These are phyloP conservation scores for Cytospora chrysosperma DNA, from an alignment of 2,329 filamentous ascomycete species.

Conservation along the genomic window DNA sequence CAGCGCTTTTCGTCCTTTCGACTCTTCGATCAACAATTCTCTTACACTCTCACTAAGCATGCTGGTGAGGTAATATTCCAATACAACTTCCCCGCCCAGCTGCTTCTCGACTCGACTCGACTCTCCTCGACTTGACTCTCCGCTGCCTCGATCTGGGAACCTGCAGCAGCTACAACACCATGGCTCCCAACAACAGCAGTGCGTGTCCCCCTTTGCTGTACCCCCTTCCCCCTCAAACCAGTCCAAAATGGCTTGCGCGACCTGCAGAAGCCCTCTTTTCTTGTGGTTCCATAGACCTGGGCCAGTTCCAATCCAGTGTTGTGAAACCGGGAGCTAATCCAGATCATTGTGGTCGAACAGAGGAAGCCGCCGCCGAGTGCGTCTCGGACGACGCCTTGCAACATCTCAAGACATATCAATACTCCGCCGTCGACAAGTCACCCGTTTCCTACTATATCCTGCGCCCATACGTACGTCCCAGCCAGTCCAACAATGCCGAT, in stretches of 20 bases:
- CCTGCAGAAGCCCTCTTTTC: background rate
- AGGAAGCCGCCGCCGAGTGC: constrained; percentile 63
- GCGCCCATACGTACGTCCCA: constrained; percentile 79
- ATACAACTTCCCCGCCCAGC: background rate
- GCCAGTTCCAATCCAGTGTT: constrained; percentile 12
- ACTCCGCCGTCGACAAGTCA: constrained; percentile 95
- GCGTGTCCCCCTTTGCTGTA: constrained; percentile 6
- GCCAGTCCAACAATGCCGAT: constrained; percentile 4
- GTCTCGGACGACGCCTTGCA: constrained; percentile 87
- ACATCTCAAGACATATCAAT: constrained; percentile 94
- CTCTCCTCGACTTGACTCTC: background rate
- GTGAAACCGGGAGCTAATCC: constrained; percentile 4
- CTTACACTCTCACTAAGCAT: constrained; percentile 6
- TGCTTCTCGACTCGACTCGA: background rate
- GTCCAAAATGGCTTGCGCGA: background rate
- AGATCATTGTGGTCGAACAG: constrained; percentile 31
- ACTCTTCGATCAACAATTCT: background rate
- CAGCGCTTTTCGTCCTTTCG: background rate
- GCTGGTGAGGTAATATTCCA: constrained; percentile 6
- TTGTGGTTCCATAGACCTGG: background rate
- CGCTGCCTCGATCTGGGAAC: background rate
- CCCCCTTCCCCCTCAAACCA: too few species aligned
- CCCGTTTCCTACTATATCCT: constrained; percentile 91
- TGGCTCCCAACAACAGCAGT: constrained; percentile 25
- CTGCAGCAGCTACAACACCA: constrained; percentile 6